phyloP scores from a whole-genome alignment of 805 yeast genomes.

The Huiozyma sinensis region DNA sequence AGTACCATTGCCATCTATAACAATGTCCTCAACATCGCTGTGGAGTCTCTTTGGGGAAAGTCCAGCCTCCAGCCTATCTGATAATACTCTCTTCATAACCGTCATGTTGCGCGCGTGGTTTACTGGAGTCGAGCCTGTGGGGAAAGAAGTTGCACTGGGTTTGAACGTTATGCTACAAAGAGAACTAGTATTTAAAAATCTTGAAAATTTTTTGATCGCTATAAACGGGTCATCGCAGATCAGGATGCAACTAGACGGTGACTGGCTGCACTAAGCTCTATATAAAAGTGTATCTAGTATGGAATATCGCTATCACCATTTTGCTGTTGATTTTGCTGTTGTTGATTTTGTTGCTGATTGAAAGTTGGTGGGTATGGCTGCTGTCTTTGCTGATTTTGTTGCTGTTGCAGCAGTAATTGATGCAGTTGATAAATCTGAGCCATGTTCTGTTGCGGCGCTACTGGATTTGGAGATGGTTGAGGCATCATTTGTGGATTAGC shows the following conservation, averaged over 20 bases:
- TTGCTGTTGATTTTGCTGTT: not conserved
- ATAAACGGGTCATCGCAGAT: not conserved
- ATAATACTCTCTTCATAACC: not conserved
- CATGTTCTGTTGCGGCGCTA: constrained; percentile 8
- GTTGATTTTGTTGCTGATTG: not conserved
- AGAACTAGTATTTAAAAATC: no score
- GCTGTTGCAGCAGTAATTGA: constrained; percentile 16
- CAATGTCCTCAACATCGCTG: not conserved
- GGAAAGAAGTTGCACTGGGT: no score
- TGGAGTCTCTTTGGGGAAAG: no score
- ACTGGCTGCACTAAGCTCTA: not conserved
- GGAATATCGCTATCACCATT: not conserved
- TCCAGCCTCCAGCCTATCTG: not conserved
- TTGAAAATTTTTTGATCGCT: not conserved
- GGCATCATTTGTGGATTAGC: no score
- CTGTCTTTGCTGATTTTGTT: constrained; percentile 7
- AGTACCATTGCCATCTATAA: not conserved
- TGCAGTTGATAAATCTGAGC: constrained; percentile 18
- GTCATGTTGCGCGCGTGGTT: not conserved
- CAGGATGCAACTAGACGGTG: no score
- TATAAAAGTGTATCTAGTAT: not conserved
- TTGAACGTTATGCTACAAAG: no score
- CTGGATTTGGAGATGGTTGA: no score
- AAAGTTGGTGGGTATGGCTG: constrained; percentile 3
- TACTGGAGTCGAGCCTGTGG: not conserved